These are phyloP conservation scores for Lagerstroemia speciosa DNA, from an alignment of 345 rosid genomes.

Conservation along the genomic window DNA sequence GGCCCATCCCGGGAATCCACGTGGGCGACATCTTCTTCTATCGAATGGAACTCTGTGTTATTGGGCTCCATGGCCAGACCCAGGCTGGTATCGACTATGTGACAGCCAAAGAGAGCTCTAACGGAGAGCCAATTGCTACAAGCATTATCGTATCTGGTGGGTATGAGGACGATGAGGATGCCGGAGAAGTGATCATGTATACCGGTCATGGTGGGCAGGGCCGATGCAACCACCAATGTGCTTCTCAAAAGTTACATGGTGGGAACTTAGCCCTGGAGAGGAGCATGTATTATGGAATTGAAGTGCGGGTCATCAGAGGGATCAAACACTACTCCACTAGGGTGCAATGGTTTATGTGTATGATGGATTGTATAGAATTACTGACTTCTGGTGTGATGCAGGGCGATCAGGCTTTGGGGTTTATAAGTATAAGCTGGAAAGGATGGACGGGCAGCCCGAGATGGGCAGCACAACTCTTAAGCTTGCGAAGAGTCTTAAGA, in stretches of 20 bases:
- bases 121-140: slow-evolving; percentile 67
- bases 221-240: slow-evolving; percentile 40
- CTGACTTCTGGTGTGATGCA: slow-evolving; percentile 78
- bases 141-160: slow-evolving; percentile 83
- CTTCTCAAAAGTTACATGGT: slow-evolving; percentile 80
- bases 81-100: slow-evolving; percentile 95
- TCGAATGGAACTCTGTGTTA: slow-evolving; percentile 75
- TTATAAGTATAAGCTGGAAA: slow-evolving; percentile 54
- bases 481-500: slow-evolving; percentile 55
- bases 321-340: slow-evolving; percentile 46
- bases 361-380: slow-evolving; percentile 78
- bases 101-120: slow-evolving; percentile 36
- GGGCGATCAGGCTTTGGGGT: slow-evolving; percentile 94
- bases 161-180: slow-evolving; percentile 69
- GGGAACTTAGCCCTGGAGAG: slow-evolving; percentile 93
- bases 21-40: slow-evolving; percentile 79
- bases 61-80: slow-evolving; percentile 70
- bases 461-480: slow-evolving; percentile 73
- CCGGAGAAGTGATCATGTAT: slow-evolving; percentile 58
- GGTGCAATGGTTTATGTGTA: slow-evolving; percentile 63
- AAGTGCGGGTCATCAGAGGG: slow-evolving; percentile 80
- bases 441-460: slow-evolving; percentile 71
- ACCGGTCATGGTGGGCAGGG: slow-evolving; percentile 85
- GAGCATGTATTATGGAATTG: slow-evolving; percentile 74
- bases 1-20: slow-evolving; percentile 71